phyloP scores from a whole-genome alignment of 345 rosid genomes.

The Hypericum androsaemum region DNA sequence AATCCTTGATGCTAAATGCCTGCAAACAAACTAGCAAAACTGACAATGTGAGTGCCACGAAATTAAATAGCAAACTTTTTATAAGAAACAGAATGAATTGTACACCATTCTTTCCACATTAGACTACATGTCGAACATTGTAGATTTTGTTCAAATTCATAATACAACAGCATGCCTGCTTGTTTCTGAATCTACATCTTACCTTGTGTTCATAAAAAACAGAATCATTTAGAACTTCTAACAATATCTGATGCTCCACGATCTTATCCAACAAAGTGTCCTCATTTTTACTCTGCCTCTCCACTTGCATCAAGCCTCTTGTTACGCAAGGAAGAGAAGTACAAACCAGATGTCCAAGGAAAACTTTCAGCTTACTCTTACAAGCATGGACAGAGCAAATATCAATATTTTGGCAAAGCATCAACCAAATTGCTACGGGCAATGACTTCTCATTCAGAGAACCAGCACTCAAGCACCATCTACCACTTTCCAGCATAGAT shows the following conservation, averaged over 20 bases:
- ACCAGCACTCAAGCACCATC: conserved; percentile 46
- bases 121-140: not conserved
- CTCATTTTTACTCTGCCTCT: conserved; percentile 20
- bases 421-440: conserved; percentile 65
- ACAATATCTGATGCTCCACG: conserved; percentile 41
- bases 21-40: conserved; percentile 71
- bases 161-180: no score
- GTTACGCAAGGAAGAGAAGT: conserved; percentile 35
- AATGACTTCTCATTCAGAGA: conserved; percentile 43
- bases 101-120: no score
- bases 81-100: no score
- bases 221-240: conserved; percentile 52
- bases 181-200: conserved; percentile 6
- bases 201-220: conserved; percentile 64
- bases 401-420: conserved; percentile 65
- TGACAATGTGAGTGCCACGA: conserved; percentile 13
- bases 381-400: conserved; percentile 65
- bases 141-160: no score
- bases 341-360: conserved; percentile 43
- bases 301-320: conserved; percentile 19
- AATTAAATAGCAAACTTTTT: not conserved
- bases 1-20: conserved; percentile 60
- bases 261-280: conserved; percentile 27
- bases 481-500: conserved; percentile 23
- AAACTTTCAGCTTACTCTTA: conserved; percentile 49